Evolutionary conservation across 495 filamentous ascomycete genomes (phyloP), one percentile per base, ranked within the genome.

Genomic region (Echria macrotheca): DNA sequence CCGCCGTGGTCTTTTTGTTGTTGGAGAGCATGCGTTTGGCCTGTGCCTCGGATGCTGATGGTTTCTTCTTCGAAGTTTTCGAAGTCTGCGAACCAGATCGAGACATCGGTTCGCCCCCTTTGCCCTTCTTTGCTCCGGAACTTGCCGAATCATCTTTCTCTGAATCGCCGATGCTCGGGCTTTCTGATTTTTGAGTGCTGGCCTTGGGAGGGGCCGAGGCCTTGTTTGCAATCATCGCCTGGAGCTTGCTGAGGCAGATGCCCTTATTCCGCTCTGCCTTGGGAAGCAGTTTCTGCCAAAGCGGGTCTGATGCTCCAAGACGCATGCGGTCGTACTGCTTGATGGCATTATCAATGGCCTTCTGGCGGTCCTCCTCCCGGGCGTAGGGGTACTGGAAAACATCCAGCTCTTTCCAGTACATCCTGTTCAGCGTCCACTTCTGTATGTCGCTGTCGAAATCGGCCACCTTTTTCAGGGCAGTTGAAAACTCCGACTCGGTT

Each of bases 321-420:
- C 90, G 80, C 69, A 84, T 73, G 46, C 84, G 81, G 70, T 96
- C 90, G 56, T 85, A 95, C 19, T 83, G 76, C 29, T 77, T 82
- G 44, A 94, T 78, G n/a, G 89, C 87, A 59, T 86, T 87, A 56
- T 91, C 82, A 63, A 95, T 91, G 10, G 87, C 90, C 10, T 75
- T 73, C 57, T 89, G 74, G 21, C 89, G 82, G 55, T 91, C 85
- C 25, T 81, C 79, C 24, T 77, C 65, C 19, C 64, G 77, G 12
- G 72, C 70, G 62, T 91, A 93, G 5, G 76, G 71, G 63, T 89
- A 93, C 11, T 78, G 78, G 77, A 83, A 95, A 14, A 89, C 77
- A 60, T 95, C 85, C 23, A 96, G 71, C 49, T 95, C 89, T 57
- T 85, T 89, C 73, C 83, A 95, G 33, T 73, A 72, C 52, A 79